phyloP scores from a whole-genome alignment of 2,329 filamentous ascomycete species.

The Zarea fungicola region DNA sequence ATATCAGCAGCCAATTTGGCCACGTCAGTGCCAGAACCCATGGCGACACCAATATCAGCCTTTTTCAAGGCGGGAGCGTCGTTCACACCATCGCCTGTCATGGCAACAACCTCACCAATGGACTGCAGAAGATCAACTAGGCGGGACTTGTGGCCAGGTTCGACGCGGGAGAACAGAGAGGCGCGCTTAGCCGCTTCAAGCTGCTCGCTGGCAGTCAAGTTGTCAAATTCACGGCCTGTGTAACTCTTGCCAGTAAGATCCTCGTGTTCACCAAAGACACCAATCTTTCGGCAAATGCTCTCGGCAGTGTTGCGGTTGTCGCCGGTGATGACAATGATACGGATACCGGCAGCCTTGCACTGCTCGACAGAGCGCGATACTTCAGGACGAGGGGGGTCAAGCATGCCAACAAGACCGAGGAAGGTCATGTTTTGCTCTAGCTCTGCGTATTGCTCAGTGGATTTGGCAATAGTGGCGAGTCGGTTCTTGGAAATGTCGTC shows the following conservation, averaged over 20 bases:
- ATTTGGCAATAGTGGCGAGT: conserved; percentile 69
- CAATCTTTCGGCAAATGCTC: conserved; percentile 95
- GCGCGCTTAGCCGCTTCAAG: conserved; percentile 78
- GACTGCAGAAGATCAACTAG: conserved; percentile 94
- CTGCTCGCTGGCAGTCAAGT: conserved; percentile 71
- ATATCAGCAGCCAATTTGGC: conserved; percentile 96
- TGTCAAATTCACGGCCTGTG: conserved; percentile 92
- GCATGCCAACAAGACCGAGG: conserved; percentile 89
- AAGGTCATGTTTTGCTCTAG: conserved; percentile 94
- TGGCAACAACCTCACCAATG: conserved; percentile 89
- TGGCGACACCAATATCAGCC: conserved; percentile 96
- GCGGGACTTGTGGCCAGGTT: conserved; percentile 95
- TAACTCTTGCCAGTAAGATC: conserved; percentile 87
- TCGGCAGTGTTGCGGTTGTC: conserved; percentile 98
- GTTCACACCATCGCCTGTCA: conserved; percentile 99
- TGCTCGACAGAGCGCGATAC: conserved; percentile 80
- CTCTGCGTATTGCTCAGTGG: conserved; percentile 75
- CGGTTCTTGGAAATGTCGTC: conserved; percentile 68
- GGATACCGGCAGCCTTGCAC: conserved; percentile 89
- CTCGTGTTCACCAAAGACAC: conserved; percentile 78
- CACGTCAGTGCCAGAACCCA: conserved; percentile 97
- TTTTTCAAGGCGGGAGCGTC: conserved; percentile 97
- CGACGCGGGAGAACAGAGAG: conserved; percentile 91
- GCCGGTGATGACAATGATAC: conserved; percentile 95
- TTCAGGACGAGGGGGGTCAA: conserved; percentile 92